Percentiles rank a stretch among this genome's conserved stretches.
Evolutionary conservation across 2,329 filamentous ascomycete genomes (phyloP).

Genomic region (Claviceps spartinae): DNA sequence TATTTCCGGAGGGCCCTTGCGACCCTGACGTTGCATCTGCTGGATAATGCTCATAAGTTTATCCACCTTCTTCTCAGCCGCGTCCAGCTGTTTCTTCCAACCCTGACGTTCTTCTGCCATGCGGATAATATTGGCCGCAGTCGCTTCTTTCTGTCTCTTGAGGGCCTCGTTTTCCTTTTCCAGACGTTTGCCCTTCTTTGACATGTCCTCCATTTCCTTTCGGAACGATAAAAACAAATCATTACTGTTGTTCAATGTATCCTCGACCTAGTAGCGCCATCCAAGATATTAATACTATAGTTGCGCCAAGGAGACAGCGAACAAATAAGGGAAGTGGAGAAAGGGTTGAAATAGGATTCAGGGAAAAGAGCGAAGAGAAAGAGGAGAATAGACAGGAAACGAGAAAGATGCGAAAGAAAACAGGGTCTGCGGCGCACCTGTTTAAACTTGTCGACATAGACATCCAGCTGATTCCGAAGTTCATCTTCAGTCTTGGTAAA

Average conservation of each 20-base stretch:
- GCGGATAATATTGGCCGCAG: slow-evolving; percentile 86
- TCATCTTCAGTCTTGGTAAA: slow-evolving; percentile 95
- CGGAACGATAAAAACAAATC: slow-evolving; percentile 93
- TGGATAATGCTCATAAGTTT: slow-evolving; percentile 91
- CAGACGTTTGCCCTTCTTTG: slow-evolving; percentile 91
- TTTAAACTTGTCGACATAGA: slow-evolving; percentile 99
- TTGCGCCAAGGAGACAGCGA: background rate
- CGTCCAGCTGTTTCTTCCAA: slow-evolving; percentile 52
- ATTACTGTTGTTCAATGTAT: slow-evolving; percentile 96
- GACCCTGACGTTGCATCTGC: slow-evolving; percentile 89
- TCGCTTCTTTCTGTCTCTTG: slow-evolving; percentile 85
- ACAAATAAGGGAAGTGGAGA: background rate
- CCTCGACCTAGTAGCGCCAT: slow-evolving; percentile 60
- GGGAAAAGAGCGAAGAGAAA: background rate
- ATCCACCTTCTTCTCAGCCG: slow-evolving; percentile 58
- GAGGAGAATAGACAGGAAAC: background rate
- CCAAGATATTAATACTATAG: background rate
- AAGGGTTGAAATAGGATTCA: background rate
- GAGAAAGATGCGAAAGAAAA: background rate
- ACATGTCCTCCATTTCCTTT: slow-evolving; percentile 99
- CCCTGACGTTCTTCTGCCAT: slow-evolving; percentile 93
- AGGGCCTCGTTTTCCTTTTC: slow-evolving; percentile 92
- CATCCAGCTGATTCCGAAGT: slow-evolving; percentile 85
- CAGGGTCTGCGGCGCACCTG: slow-evolving; percentile 52
- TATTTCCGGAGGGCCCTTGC: slow-evolving; percentile 56